A percentile compares a stretch with the other conserved stretches of the same genome.
Evolutionary conservation across 768 basidiomycete species (phyloP).

Genomic region (Mycena alexandri): DNA sequence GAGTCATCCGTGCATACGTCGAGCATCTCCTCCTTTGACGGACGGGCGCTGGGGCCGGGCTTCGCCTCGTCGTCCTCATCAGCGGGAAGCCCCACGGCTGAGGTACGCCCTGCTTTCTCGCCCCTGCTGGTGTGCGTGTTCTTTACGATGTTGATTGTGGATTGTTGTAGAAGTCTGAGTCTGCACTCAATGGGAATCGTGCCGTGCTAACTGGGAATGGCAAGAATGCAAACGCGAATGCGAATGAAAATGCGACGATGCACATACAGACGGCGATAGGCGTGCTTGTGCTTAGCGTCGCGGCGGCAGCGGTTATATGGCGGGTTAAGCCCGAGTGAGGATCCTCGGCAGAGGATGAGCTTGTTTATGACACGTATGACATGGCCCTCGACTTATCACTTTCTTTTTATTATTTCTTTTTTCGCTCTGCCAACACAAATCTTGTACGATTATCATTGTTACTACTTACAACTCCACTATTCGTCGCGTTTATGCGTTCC

Average conservation of each 20-base stretch:
- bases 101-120: conserved; percentile 38
- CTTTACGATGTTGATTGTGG: conserved; percentile 36
- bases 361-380: conserved; percentile 3
- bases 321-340: conserved; percentile 60
- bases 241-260: conserved; percentile 38
- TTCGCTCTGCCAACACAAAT: conserved; percentile 30
- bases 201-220: too few species aligned
- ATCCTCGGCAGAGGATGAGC: background rate
- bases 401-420: conserved; percentile 11
- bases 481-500: background rate
- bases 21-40: conserved; percentile 28
- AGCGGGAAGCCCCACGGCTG: conserved; percentile 28
- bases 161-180: conserved; percentile 37
- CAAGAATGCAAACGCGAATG: conserved; percentile 1
- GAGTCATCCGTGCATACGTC: conserved; percentile 45
- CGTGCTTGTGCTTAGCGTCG: conserved; percentile 73
- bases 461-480: background rate
- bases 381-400: background rate
- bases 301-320: conserved; percentile 82
- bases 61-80: conserved; percentile 3
- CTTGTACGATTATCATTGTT: conserved; percentile 34
- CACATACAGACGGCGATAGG: conserved; percentile 72
- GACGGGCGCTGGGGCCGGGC: conserved; percentile 18
- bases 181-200: conserved; percentile 3
- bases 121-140: conserved; percentile 29